These are phyloP conservation scores for Syzygium aromaticum DNA, from an alignment of 345 rosid species.

Conservation along the genomic window DNA sequence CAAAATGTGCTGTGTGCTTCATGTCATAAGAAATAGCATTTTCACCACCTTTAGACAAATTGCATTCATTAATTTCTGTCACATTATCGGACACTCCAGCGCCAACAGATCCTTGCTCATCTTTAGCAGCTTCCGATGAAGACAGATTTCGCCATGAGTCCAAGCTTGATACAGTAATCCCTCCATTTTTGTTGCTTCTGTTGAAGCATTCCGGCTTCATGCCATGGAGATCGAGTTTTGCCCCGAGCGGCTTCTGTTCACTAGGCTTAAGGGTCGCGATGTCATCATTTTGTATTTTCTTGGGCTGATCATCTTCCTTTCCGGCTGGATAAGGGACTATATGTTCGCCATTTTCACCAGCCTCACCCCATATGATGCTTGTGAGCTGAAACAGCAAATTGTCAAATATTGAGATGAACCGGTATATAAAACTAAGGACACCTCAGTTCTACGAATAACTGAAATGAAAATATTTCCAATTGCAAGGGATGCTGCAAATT, in stretches of 20 bases:
- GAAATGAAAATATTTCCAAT: background rate
- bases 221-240: constrained; percentile 25
- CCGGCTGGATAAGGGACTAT: constrained; percentile 59
- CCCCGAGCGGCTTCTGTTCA: constrained; percentile 28
- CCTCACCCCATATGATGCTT: constrained; percentile 86
- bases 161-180: constrained; percentile 31
- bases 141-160: constrained; percentile 50
- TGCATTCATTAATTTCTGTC: constrained; percentile 31
- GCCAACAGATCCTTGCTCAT: constrained; percentile 37
- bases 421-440: background rate
- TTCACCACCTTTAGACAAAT: constrained; percentile 45
- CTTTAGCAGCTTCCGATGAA: constrained; percentile 27
- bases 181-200: constrained; percentile 23
- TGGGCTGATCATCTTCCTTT: constrained; percentile 33
- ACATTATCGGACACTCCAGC: constrained; percentile 35
- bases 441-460: background rate
- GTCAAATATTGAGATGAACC: background rate
- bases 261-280: constrained; percentile 21
- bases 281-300: constrained; percentile 43
- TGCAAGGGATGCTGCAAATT: background rate
- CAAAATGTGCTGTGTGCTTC: constrained; percentile 4
- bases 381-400: constrained; percentile 48
- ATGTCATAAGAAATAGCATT: constrained; percentile 7
- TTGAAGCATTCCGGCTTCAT: constrained; percentile 37
- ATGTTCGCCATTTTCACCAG: constrained; percentile 59